Evolutionary conservation across 306 rosid species (phyloP).

Genomic region (Sicyos edulis): DNA sequence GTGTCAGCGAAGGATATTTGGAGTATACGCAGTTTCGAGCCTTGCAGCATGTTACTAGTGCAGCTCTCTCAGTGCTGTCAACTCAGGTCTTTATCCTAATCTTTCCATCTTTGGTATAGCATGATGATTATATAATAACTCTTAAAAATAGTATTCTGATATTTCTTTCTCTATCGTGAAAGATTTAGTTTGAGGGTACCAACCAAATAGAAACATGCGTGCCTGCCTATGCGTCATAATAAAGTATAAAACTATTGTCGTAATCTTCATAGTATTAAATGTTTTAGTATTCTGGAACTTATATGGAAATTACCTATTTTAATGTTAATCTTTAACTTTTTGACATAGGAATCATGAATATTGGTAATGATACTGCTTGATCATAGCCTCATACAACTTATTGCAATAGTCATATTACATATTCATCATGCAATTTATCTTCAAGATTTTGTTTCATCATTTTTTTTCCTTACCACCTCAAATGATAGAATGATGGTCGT

Average conservation of each 20-base stretch:
- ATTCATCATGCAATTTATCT: not conserved
- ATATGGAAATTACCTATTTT: not conserved
- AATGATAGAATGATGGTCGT: constrained; percentile 24
- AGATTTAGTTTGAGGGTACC: constrained; percentile 11
- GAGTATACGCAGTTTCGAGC: constrained; percentile 93
- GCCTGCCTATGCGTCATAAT: not conserved
- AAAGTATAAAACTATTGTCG: not conserved
- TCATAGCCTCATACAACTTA: not conserved
- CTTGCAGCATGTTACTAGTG: constrained; percentile 75
- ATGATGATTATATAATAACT: not conserved
- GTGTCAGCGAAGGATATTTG: constrained; percentile 90
- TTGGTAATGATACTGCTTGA: not conserved
- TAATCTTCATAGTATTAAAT: not conserved
- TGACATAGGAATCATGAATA: not conserved
- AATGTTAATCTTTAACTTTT: not conserved
- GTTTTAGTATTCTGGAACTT: not conserved
- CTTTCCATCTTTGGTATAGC: not conserved
- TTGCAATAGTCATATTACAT: not conserved
- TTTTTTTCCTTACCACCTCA: not conserved
- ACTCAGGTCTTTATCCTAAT: constrained; percentile 62
- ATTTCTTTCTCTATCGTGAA: not conserved
- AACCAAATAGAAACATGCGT: not conserved
- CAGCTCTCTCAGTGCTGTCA: constrained; percentile 76
- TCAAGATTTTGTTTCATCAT: not conserved
- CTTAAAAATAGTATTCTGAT: not conserved